phyloP scores from a whole-genome alignment of 805 yeast genomes.

The Zygoascus flipseniorum region DNA sequence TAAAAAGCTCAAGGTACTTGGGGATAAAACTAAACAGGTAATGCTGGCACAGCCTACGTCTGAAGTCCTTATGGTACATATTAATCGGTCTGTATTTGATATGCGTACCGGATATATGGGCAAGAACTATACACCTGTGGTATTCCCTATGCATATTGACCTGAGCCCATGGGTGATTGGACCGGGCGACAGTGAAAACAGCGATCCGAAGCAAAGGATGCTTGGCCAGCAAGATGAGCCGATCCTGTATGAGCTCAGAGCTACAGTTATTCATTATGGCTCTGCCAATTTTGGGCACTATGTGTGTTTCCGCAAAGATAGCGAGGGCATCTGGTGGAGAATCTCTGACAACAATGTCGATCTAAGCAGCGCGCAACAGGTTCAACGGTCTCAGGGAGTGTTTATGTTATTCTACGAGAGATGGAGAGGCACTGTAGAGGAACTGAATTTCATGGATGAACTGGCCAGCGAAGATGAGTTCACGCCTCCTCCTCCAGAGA shows the following conservation, averaged over 20 bases:
- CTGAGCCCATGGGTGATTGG: conserved; percentile 62
- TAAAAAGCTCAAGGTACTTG: conserved; percentile 62
- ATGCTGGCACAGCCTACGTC: conserved; percentile 72
- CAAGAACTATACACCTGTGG: conserved; percentile 76
- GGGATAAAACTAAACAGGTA: conserved; percentile 78
- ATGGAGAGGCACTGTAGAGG: background rate
- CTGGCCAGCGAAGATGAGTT: background rate
- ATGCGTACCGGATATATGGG: conserved; percentile 73
- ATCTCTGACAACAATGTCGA: conserved; percentile 85
- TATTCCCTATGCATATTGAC: conserved; percentile 63
- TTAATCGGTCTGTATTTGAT: conserved; percentile 90
- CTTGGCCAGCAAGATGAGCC: background rate
- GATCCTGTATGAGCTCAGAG: conserved; percentile 62
- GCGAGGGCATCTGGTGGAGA: conserved; percentile 89
- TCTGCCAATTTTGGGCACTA: conserved; percentile 98
- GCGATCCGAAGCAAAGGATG: conserved; percentile 71
- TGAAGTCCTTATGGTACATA: conserved; percentile 59
- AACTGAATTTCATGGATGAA: background rate
- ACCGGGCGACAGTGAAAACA: conserved; percentile 50
- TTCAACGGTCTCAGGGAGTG: conserved; percentile 72
- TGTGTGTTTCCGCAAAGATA: conserved; percentile 67
- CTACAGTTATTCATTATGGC: conserved; percentile 89
- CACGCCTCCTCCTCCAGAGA: background rate
- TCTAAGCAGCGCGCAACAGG: conserved; percentile 72
- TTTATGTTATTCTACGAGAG: conserved; percentile 86